These are phyloP conservation scores for Smittium culicis DNA, from an alignment of 371 early-diverging fungal genomes.

Conservation along the genomic window DNA sequence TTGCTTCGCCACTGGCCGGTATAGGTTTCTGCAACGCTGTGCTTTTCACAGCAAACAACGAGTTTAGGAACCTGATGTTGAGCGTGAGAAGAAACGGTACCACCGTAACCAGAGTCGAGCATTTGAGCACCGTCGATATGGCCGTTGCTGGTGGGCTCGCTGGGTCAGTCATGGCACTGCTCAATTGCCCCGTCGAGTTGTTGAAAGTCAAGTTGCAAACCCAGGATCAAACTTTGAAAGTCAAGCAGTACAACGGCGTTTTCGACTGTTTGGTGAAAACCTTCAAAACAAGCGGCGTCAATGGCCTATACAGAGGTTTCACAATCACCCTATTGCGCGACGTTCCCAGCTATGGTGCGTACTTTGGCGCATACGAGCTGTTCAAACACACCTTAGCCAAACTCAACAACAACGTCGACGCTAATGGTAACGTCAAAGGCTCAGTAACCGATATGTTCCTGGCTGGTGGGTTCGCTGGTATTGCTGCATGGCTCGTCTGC, in stretches of 20 bases:
- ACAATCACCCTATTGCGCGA: slow-evolving; percentile 68
- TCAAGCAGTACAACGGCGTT: slow-evolving; percentile 49
- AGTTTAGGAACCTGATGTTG: slow-evolving; percentile 23
- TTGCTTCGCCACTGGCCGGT: slow-evolving; percentile 68
- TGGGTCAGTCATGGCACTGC: slow-evolving; percentile 62
- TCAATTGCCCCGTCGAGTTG: slow-evolving; percentile 73
- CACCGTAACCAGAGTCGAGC: no score
- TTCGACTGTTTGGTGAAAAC: slow-evolving; percentile 62
- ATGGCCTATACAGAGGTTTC: slow-evolving; percentile 68
- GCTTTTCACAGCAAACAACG: slow-evolving; percentile 66
- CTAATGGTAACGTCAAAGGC: no score
- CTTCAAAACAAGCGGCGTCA: slow-evolving; percentile 45
- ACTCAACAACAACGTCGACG: slow-evolving; percentile 22
- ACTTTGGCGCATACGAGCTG: slow-evolving; percentile 65
- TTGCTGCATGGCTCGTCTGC: slow-evolving; percentile 64
- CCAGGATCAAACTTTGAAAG: slow-evolving; percentile 32
- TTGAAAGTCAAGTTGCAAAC: slow-evolving; percentile 76
- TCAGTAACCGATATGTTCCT: slow-evolving; percentile 48
- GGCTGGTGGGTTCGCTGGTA: slow-evolving; percentile 72
- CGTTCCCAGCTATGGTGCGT: slow-evolving; percentile 65
- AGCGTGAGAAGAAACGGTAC: slow-evolving; percentile 41
- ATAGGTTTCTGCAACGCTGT: slow-evolving; percentile 81
- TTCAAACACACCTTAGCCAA: slow-evolving; percentile 43
- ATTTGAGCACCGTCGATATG: slow-evolving; percentile 38
- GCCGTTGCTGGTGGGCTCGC: slow-evolving; percentile 62